Evolutionary conservation across 225 moss, liverwort and hornwort species (phyloP).

Genomic region (Neckera pumila): DNA sequence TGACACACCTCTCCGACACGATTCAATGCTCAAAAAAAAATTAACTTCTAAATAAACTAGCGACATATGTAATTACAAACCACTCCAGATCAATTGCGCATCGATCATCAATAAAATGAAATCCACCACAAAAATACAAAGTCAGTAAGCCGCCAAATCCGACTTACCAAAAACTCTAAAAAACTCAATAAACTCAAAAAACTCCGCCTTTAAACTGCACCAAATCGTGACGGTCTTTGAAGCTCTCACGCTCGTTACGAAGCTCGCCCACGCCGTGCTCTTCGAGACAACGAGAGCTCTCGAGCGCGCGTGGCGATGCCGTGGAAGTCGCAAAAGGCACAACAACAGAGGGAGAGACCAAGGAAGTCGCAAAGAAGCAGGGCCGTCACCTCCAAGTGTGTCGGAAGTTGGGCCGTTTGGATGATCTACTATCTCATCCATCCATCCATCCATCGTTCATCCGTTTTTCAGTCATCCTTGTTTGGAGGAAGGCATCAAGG

Average conservation of each 20-base stretch:
- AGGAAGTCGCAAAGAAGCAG: neutral
- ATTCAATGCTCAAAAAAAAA: neutral
- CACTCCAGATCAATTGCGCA: neutral
- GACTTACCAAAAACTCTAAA: neutral
- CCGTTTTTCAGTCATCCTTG: neutral
- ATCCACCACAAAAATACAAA: neutral
- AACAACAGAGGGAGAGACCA: neutral
- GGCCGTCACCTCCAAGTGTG: neutral
- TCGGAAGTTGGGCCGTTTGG: neutral
- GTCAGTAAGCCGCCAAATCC: neutral
- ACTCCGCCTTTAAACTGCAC: neutral
- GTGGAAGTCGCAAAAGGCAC: neutral
- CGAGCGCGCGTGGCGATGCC: neutral
- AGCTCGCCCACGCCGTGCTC: neutral
- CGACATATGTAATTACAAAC: neutral
- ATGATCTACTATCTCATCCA: neutral
- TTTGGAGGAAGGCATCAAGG: neutral
- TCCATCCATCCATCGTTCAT: neutral
- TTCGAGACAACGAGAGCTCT: neutral
- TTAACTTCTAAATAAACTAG: neutral
- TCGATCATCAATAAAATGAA: neutral
- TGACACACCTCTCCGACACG: neutral
- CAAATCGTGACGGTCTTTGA: neutral
- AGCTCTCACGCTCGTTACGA: neutral
- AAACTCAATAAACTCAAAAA: no score